Percentiles rank a stretch among this genome's conserved stretches.
phyloP scores from a whole-genome alignment of 106 monocot genomes.

The Acorus gramineus region DNA sequence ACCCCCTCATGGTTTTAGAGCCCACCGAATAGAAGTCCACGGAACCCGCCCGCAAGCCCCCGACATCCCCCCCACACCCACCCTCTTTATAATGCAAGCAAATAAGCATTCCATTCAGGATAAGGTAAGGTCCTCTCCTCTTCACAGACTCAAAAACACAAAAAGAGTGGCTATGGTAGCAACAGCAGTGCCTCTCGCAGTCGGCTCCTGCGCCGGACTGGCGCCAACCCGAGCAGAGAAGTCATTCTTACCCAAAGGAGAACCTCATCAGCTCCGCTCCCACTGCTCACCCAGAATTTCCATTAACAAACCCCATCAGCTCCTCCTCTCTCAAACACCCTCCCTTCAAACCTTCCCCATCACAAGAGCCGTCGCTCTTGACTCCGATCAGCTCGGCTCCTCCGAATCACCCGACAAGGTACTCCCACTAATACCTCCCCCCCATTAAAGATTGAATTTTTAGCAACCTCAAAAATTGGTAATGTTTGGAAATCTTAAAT shows the following conservation, averaged over 20 bases:
- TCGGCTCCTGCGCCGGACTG: conserved; percentile 30
- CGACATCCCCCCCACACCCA: too few relatives aligned
- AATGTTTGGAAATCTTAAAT: background rate
- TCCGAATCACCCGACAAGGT: conserved; percentile 24
- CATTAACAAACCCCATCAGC: background rate
- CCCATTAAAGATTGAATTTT: background rate
- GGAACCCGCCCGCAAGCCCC: too few relatives aligned
- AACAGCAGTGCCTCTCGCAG: conserved; percentile 29
- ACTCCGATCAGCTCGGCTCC: conserved; percentile 34
- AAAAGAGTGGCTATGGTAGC: conserved; percentile 21
- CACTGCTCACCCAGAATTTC: conserved; percentile 8
- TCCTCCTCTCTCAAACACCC: background rate
- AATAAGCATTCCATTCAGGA: conserved; percentile 1
- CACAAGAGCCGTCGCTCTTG: conserved; percentile 39
- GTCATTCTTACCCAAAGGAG: background rate
- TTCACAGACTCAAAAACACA: background rate
- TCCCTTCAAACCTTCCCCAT: conserved; percentile 3
- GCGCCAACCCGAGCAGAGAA: conserved; percentile 10
- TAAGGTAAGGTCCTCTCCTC: background rate
- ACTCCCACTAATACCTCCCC: background rate
- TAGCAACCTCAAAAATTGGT: background rate
- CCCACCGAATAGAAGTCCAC: too few relatives aligned
- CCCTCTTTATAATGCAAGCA: too few relatives aligned
- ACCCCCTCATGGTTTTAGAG: too few relatives aligned
- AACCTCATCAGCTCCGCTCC: conserved; percentile 2